These are phyloP conservation scores for Oryza meyeriana DNA, from an alignment of 176 grass and related monocot genomes.

Conservation along the genomic window DNA sequence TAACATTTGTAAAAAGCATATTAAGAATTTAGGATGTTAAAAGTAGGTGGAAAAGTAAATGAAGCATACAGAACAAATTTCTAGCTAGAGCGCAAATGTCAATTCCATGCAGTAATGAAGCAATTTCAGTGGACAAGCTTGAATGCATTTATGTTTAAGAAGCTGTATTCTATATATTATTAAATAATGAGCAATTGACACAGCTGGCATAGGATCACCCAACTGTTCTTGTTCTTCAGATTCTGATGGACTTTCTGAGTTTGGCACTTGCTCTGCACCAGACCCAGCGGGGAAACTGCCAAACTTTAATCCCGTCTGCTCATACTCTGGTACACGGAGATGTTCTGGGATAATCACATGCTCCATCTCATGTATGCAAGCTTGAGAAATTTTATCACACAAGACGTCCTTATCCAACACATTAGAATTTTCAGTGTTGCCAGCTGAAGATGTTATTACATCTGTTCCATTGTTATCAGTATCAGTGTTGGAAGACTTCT, in stretches of 20 bases:
- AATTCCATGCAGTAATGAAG: not conserved
- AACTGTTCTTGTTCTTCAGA: constrained; percentile 52
- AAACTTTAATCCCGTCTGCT: constrained; percentile 62
- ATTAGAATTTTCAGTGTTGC: constrained; percentile 34
- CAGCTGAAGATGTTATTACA: constrained; percentile 33
- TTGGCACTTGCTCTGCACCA: constrained; percentile 28
- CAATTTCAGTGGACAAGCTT: not conserved
- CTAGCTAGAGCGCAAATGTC: not conserved
- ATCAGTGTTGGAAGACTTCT: constrained; percentile 31
- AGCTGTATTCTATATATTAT: not conserved
- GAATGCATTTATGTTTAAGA: not conserved
- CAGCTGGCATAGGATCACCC: constrained; percentile 41
- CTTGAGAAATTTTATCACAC: constrained; percentile 54
- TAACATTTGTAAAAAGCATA: not conserved
- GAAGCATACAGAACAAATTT: not conserved
- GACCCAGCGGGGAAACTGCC: constrained; percentile 64
- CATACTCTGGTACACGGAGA: constrained; percentile 65
- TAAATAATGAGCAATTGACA: not conserved
- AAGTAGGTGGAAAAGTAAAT: not conserved
- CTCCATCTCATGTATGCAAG: constrained; percentile 42
- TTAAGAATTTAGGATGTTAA: not conserved
- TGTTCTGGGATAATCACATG: constrained; percentile 83
- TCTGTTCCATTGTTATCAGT: constrained; percentile 17
- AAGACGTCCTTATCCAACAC: constrained; percentile 26
- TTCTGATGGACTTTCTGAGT: constrained; percentile 28